phyloP scores from a whole-genome alignment of 2,329 filamentous ascomycete genomes.

The Colletotrichum somersetense region DNA sequence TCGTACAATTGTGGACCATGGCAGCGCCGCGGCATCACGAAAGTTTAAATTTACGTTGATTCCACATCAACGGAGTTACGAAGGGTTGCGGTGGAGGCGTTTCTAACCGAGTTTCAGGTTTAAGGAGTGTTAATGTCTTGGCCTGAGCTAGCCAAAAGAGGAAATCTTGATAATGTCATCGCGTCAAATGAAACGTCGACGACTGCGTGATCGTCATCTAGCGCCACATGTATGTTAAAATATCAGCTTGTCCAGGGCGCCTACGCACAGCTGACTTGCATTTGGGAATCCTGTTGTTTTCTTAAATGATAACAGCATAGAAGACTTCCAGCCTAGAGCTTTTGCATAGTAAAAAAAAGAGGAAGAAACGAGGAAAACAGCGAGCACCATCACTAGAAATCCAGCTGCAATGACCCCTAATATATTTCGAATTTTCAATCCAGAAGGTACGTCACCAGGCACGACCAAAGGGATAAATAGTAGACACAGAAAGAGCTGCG shows the following conservation, averaged over 20 bases:
- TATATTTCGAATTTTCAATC: conserved; percentile 53
- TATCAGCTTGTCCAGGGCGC: neutral
- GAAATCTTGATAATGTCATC: conserved; percentile 31
- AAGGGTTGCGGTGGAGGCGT: no score
- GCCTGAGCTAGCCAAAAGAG: conserved; percentile 6
- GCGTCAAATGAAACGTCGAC: neutral
- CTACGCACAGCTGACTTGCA: no score
- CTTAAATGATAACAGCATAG: neutral
- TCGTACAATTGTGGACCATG: neutral
- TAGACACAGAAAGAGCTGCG: neutral
- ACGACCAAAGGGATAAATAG: neutral
- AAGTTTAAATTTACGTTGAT: neutral
- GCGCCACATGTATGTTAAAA: no score
- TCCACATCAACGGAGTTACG: neutral
- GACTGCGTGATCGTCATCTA: conserved; percentile 16
- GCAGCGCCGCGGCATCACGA: no score
- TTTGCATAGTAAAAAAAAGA: no score
- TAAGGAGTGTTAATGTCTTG: no score
- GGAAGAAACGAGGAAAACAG: no score
- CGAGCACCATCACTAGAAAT: no score
- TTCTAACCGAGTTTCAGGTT: no score
- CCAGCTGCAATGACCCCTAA: conserved; percentile 6
- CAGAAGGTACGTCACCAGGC: conserved; percentile 44
- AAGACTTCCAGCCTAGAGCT: no score
- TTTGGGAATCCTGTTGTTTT: neutral